Base-by-base conservation (phyloP, 1,284 basidiomycete genomes). In the Trametes polyzona region DNA sequence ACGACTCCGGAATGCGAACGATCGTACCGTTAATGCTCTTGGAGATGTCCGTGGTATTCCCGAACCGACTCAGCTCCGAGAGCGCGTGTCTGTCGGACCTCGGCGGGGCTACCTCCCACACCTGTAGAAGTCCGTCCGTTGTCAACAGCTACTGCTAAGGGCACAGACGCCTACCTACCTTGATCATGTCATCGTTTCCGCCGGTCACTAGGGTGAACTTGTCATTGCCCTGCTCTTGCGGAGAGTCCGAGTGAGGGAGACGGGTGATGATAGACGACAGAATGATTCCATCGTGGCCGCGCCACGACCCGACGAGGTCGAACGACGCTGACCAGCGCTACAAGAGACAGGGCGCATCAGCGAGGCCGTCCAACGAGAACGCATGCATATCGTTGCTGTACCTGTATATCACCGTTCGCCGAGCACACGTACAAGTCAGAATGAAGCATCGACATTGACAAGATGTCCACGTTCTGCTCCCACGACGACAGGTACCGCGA, bases 351-450 rank as follows among this genome's bases (percentile, higher is more conserved):
- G 49, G 32, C 35, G 56, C 46, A 51, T 35, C 61, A 37, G 39
- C 32, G 33, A 10, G 23, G 37, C 6, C 4, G 30, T 37, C 16
- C 1, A n/a, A 14, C 14, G n/a, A n/a, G n/a, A n/a, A n/a, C n/a
- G n/a, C n/a, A 23, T 17, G 9, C 11, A 21, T 12, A 6, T 19
- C 11, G 14, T 7, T 27, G 52, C 65, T 64, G 32, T 52, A 89
- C 88, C 74, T 93, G 84, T 19, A 96, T 79, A 62, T 83, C 80
- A 2, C 95, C 95, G 71, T 94, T 87, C 0, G 92, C 92, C 1
- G 89, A 90, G 58, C 89, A 90, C 0, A 90, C 88, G 69, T 92
- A 96, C 23, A 96, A 75, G 66, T 95, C 91, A 0, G 85, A 84
- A 24, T 85, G 81, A 16, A 93, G 73, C 63, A 92, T 80, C 0